Conservation (phyloP, 106 monocot species). For the Chionographis japonica region DNA sequence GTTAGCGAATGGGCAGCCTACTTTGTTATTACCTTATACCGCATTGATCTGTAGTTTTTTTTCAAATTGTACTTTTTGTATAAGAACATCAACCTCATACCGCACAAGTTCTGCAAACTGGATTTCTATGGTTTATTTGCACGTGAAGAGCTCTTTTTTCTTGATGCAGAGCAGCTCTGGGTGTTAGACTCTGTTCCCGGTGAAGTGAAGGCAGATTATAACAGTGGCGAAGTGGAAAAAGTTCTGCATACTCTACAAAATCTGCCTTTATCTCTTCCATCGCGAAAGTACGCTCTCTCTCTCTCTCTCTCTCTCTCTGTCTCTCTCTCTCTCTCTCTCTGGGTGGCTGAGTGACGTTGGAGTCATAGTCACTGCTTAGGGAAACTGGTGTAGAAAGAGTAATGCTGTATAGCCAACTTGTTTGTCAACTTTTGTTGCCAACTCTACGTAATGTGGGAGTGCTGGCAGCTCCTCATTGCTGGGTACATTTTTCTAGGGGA, state of each 20-base stretch:
- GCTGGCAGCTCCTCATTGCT: too few species aligned
- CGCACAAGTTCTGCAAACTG: not conserved
- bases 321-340: not conserved
- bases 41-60: too few species aligned
- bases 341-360: too few species aligned
- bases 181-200: conserved; percentile 93
- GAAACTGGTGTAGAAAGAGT: too few species aligned
- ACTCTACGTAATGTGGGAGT: too few species aligned
- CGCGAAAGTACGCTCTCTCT: conserved; percentile 55
- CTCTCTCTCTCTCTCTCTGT: conserved; percentile 10
- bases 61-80: too few species aligned
- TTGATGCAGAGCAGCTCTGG: conserved; percentile 90
- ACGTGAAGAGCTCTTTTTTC: not conserved
- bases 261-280: conserved; percentile 71
- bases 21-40: too few species aligned
- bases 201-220: conserved; percentile 50
- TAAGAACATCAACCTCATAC: not conserved
- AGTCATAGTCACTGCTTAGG: too few species aligned
- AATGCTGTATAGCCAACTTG: too few species aligned
- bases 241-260: conserved; percentile 63
- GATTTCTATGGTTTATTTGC: not conserved
- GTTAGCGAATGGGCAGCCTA: too few species aligned
- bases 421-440: too few species aligned
- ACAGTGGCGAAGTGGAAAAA: conserved; percentile 81
- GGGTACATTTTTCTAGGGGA: too few species aligned